These are phyloP conservation scores for Tulasnella sp. DNA, from an alignment of 768 basidiomycete genomes.

Conservation along the genomic window DNA sequence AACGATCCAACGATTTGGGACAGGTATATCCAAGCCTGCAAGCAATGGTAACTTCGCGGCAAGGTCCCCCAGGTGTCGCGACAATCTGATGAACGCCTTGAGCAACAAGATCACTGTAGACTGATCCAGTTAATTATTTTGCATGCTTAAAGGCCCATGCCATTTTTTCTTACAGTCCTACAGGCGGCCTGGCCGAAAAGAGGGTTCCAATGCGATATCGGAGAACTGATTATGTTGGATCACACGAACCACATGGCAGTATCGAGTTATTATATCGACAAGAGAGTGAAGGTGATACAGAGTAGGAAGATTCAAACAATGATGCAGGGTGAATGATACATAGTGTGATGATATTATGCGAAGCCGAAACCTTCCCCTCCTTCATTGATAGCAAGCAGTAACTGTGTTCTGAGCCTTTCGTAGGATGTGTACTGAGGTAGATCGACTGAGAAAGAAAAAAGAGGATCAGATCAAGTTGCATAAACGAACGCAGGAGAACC, in stretches of 20 bases:
- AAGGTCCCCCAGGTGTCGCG: too few relatives aligned
- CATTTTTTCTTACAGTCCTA: too few relatives aligned
- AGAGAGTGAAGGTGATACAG: slow-evolving; percentile 3
- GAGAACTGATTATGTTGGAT: neutral
- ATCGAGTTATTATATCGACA: neutral
- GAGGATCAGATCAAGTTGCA: slow-evolving; percentile 37
- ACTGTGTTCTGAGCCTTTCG: slow-evolving; percentile 88
- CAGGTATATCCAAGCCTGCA: too few relatives aligned
- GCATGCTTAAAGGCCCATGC: too few relatives aligned
- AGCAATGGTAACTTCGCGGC: too few relatives aligned
- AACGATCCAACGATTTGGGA: too few relatives aligned
- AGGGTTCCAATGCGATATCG: neutral
- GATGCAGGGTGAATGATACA: slow-evolving; percentile 1
- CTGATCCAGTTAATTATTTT: too few relatives aligned
- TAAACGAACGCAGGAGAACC: neutral
- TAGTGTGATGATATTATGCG: slow-evolving; percentile 40
- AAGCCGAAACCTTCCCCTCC: slow-evolving; percentile 96
- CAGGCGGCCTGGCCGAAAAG: neutral
- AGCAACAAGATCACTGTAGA: too few relatives aligned
- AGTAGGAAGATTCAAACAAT: neutral
- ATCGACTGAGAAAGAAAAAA: slow-evolving; percentile 52
- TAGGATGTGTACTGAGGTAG: slow-evolving; percentile 93
- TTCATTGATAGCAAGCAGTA: slow-evolving; percentile 90
- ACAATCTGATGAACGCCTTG: too few relatives aligned
- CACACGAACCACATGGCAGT: neutral